Conservation (phyloP, 2,329 filamentous ascomycete genomes). For the Alternaria ventricosa region DNA sequence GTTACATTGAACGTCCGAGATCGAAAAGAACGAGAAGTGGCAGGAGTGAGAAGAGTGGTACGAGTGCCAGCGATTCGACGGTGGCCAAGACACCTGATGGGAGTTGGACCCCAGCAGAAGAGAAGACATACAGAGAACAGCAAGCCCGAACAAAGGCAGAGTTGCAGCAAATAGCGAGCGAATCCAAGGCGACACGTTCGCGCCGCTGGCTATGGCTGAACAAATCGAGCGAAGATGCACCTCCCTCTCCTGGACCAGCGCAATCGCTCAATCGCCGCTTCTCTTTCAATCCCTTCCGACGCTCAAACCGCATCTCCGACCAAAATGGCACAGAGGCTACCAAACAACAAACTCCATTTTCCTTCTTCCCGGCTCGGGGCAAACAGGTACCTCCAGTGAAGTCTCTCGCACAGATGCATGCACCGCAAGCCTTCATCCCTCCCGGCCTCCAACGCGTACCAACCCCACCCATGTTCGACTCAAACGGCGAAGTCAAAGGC, state of each 20-base stretch:
- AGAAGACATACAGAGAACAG: slow-evolving; percentile 10
- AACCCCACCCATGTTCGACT: slow-evolving; percentile 35
- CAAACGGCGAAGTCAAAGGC: slow-evolving; percentile 32
- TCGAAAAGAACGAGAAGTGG: slow-evolving; percentile 16
- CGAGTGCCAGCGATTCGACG: slow-evolving; percentile 20
- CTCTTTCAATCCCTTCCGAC: slow-evolving; percentile 28
- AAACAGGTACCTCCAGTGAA: neutral
- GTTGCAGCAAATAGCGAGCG: slow-evolving; percentile 23
- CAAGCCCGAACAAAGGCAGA: slow-evolving; percentile 15
- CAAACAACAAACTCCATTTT: slow-evolving; percentile 3
- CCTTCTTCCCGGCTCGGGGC: neutral
- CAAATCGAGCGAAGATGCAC: slow-evolving; percentile 19
- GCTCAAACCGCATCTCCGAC: slow-evolving; percentile 22
- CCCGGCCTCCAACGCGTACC: slow-evolving; percentile 34
- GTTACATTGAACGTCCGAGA: slow-evolving; percentile 15
- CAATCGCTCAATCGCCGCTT: slow-evolving; percentile 7
- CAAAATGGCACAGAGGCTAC: slow-evolving; percentile 5
- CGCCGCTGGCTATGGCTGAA: slow-evolving; percentile 31
- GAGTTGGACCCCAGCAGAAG: slow-evolving; percentile 7
- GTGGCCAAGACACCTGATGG: slow-evolving; percentile 13
- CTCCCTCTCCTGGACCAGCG: slow-evolving; percentile 5
- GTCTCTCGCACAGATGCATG: slow-evolving; percentile 23
- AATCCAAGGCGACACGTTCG: slow-evolving; percentile 11
- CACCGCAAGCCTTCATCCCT: slow-evolving; percentile 34
- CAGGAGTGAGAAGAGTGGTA: neutral